Base-by-base conservation (phyloP, 345 rosid species). In the Aquilaria malaccensis region DNA sequence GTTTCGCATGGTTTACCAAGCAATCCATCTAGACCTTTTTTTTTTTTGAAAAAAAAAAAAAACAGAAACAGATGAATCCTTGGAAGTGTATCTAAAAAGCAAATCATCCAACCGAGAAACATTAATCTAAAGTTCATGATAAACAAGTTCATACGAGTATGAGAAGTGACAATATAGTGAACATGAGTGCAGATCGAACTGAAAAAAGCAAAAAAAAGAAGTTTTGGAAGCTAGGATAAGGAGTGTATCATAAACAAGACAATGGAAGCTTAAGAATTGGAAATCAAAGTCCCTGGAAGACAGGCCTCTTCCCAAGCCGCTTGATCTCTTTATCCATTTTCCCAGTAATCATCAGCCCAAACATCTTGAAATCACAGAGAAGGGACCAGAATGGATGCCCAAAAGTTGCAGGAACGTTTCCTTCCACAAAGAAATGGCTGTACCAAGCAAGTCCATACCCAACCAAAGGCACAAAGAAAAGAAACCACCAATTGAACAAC, bases 391-490 rank as follows among this genome's bases (percentile, higher is more conserved):
- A 30, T 13, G 97, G 97, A 71, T 89, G 98, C 52, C 90, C 97
- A 72, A 83, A 88, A 62, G 82, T 78, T 12, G 89, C 86, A 14
- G 93, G 96, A 67, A 81, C 70, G 66, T 94, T 94, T 65, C 93
- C 72, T 78, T 94, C 97, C 61, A 94, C 92, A 75, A 87, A 90
- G 81, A 94, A 90, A 74, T 94, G 97, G 78, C 97, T 86, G 72
- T 85, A 90, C 97, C 99, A 90, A 10, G 92, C 99, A 60, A 72
- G 72, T 9, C 95, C 99, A 65, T 94, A 88, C 9, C 97, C 96
- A 59, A 73, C 47, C 4, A 88, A 13, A 11, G 97, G 99, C 72
- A 83, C 96, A 41, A 80, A 64, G 4, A 81, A 33, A 65, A 94
- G 6, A 62, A 78, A 59, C 87, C 95, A 83, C 77, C 77, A 47